Base-by-base conservation (phyloP, 2,329 filamentous ascomycete genomes). In the Claviceps sp. region DNA sequence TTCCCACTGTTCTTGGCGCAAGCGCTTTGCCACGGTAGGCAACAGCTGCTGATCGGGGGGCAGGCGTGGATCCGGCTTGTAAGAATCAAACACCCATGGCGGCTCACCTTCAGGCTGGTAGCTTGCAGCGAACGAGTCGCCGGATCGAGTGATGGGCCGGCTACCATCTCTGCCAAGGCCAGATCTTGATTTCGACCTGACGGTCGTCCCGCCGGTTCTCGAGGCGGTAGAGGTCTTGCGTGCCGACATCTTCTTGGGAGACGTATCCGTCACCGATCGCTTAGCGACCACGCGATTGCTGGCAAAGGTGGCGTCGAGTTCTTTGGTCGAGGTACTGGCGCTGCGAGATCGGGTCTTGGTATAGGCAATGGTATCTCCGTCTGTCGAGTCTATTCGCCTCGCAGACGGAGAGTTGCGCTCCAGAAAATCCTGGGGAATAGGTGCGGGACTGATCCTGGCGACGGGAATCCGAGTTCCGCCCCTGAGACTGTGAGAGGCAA, bases 1-100 rank as follows among this genome's bases (percentile, higher is more conserved):
- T 68, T 94, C 89, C 90, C 89, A 96, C 66, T 91, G 87, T 66
- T 96, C 89, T 70, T 96, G 91, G 66, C 93, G 87, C 66, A 97
- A 77, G 52, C 88, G 79, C 61, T 85, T 88, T 13, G 93, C 93
- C 56, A 97, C 89, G 0, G 93, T 97, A 1, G 93, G 93, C 11
- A 98, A 80, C 50, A 98, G 82, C 64, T 98, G 93, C 66, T 98
- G 87, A 55, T 98, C 93, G 0, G 89, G 93, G 5, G 93, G 93
- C 37, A 98, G 74, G 54, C 89, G 84, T 34, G 93, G 93, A 64
- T 98, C 93, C 0, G 93, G 93, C 62, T 94, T 95, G 68, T 96
- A 98, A 68, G 95, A 88, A 22, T 86, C 87, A 45, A 93, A 80
- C 68, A 97, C 79, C 93, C 93, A 98, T 49, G 93, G 93, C 9